phyloP scores from a whole-genome alignment of 2,329 filamentous ascomycete genomes.

The Aureobasidium sp. region DNA sequence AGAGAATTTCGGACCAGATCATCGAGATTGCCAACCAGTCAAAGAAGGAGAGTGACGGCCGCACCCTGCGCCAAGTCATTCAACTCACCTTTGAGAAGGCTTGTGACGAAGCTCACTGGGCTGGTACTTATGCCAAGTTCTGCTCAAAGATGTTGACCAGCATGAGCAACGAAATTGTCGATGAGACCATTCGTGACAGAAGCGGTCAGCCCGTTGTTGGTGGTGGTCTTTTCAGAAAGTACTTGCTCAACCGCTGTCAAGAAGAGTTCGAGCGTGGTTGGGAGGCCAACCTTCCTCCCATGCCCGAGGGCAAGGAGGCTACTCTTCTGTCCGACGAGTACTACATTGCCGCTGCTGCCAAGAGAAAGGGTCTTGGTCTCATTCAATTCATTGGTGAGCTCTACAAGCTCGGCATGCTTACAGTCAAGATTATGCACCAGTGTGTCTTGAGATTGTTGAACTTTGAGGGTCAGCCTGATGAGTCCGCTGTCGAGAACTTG shows the following conservation, averaged over 20 bases:
- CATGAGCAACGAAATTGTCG: conserved; percentile 91
- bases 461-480: conserved; percentile 86
- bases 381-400: conserved; percentile 99
- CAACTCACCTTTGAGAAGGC: conserved; percentile 99
- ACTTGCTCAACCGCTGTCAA: conserved; percentile 95
- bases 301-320: conserved; percentile 71
- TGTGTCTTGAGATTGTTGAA: conserved; percentile 96
- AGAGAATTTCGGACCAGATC: conserved; percentile 90
- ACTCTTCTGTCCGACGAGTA: conserved; percentile 92
- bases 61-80: conserved; percentile 93
- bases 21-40: conserved; percentile 88
- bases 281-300: conserved; percentile 77
- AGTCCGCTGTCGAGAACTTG: conserved; percentile 93
- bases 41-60: conserved; percentile 88
- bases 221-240: conserved; percentile 94
- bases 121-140: conserved; percentile 97
- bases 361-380: conserved; percentile 92
- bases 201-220: conserved; percentile 80
- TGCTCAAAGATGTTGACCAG: conserved; percentile 93
- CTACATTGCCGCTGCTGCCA: conserved; percentile 86
- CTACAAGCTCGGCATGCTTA: conserved; percentile 98
- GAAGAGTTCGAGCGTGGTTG: conserved; percentile 98
- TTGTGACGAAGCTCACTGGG: conserved; percentile 97
- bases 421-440: conserved; percentile 98
- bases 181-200: conserved; percentile 91